These are phyloP conservation scores for Ustilago tritici DNA, from an alignment of 1,284 basidiomycete genomes.

Conservation along the genomic window DNA sequence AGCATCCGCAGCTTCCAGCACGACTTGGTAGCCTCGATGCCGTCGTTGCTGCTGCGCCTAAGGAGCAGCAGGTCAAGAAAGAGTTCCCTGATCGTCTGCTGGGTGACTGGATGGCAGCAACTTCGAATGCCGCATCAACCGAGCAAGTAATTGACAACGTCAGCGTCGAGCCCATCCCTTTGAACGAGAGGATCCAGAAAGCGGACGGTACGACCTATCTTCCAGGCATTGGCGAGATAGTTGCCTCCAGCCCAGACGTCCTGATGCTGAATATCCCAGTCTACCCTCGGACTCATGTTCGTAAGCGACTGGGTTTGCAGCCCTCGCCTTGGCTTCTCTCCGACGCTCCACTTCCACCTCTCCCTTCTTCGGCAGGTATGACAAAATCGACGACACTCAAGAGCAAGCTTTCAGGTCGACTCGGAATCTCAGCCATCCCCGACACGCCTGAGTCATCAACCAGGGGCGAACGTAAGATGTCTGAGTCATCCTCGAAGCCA, in stretches of 20 bases:
- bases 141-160: background rate
- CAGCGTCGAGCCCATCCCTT: slow-evolving; percentile 32
- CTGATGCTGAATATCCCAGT: slow-evolving; percentile 3
- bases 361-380: background rate
- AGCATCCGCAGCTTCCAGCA: slow-evolving; percentile 24
- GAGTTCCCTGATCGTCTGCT: slow-evolving; percentile 43
- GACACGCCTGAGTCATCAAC: background rate
- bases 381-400: slow-evolving; percentile 16
- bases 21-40: slow-evolving; percentile 35
- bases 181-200: slow-evolving; percentile 22
- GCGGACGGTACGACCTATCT: slow-evolving; percentile 22
- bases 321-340: background rate
- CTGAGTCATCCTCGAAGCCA: slow-evolving; percentile 18
- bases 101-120: slow-evolving; percentile 34
- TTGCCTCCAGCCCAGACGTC: slow-evolving; percentile 33
- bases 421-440: slow-evolving; percentile 1
- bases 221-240: slow-evolving; percentile 45
- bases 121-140: background rate
- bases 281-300: slow-evolving; percentile 17
- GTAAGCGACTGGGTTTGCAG: slow-evolving; percentile 16
- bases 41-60: slow-evolving; percentile 35
- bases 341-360: background rate
- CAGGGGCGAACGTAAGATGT: slow-evolving; percentile 11
- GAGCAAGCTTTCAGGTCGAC: slow-evolving; percentile 32
- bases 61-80: slow-evolving; percentile 22